Percentiles rank a stretch among this genome's conserved stretches.
phyloP scores from a whole-genome alignment of 2,329 filamentous ascomycete species.

The Mycocentrospora acerina region DNA sequence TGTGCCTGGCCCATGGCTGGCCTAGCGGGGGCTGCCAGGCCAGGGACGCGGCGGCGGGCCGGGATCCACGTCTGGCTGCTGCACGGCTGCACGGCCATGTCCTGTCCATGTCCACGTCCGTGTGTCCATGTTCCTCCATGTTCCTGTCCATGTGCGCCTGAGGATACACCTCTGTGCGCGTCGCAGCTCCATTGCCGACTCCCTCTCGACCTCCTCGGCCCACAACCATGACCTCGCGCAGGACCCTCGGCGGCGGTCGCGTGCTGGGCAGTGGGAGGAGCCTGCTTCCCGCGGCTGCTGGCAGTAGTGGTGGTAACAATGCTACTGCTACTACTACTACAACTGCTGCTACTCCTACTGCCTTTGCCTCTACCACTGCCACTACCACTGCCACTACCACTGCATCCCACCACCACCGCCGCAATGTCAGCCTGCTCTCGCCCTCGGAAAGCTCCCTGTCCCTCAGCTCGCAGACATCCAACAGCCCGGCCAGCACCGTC shows the following conservation, averaged over 20 bases:
- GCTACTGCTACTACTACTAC: no score
- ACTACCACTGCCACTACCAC: slow-evolving; percentile 23
- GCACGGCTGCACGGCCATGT: no score
- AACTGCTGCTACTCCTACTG: slow-evolving; percentile 12
- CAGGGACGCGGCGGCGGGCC: no score
- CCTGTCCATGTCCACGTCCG: no score
- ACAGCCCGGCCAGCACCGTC: slow-evolving; percentile 68
- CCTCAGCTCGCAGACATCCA: slow-evolving; percentile 72
- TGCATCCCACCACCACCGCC: slow-evolving; percentile 34
- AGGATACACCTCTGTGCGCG: neutral
- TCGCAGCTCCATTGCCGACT: slow-evolving; percentile 4
- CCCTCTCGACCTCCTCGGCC: slow-evolving; percentile 14
- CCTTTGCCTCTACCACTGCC: slow-evolving; percentile 6
- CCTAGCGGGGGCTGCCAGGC: no score
- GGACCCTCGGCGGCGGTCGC: slow-evolving; percentile 82
- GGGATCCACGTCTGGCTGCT: no score
- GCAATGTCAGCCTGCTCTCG: slow-evolving; percentile 55
- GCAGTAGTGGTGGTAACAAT: no score
- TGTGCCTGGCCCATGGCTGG: no score
- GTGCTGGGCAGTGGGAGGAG: slow-evolving; percentile 84
- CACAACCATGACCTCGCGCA: slow-evolving; percentile 49
- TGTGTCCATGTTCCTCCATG: no score
- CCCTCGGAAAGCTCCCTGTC: slow-evolving; percentile 75
- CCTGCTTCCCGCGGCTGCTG: slow-evolving; percentile 67
- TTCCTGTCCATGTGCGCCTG: no score